A percentile compares a stretch with the other conserved stretches of the same genome.
phyloP scores from a whole-genome alignment of 2,329 filamentous ascomycete genomes.

The Aspergillus felis region DNA sequence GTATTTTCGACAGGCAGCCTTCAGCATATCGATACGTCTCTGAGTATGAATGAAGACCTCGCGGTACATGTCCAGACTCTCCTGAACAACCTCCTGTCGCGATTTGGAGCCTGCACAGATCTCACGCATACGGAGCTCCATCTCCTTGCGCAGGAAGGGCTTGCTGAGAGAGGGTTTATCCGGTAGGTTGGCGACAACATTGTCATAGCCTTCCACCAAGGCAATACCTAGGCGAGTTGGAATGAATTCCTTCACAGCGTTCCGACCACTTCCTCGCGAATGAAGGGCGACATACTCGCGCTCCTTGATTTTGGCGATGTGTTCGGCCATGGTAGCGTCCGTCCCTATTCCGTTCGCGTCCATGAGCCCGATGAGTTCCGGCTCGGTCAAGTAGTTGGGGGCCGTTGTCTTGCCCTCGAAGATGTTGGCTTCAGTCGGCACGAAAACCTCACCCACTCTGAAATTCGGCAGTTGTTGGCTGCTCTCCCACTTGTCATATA shows the following conservation, averaged over 20 bases:
- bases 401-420: slow-evolving; percentile 84
- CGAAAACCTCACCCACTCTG: slow-evolving; percentile 72
- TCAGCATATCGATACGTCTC: slow-evolving; percentile 65
- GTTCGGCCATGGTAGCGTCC: slow-evolving; percentile 98
- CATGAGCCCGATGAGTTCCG: slow-evolving; percentile 93
- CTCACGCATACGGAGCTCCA: slow-evolving; percentile 94
- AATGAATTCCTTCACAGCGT: slow-evolving; percentile 75
- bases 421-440: slow-evolving; percentile 84
- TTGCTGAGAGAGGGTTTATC: slow-evolving; percentile 72
- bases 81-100: slow-evolving; percentile 68
- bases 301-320: slow-evolving; percentile 93
- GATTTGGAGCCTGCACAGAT: slow-evolving; percentile 86
- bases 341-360: slow-evolving; percentile 98
- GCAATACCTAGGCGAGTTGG: slow-evolving; percentile 89
- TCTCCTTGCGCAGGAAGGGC: slow-evolving; percentile 93
- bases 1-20: slow-evolving; percentile 56
- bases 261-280: slow-evolving; percentile 47
- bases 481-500: slow-evolving; percentile 95
- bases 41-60: slow-evolving; percentile 80
- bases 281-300: slow-evolving; percentile 76
- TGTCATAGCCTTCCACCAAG: slow-evolving; percentile 89
- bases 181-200: slow-evolving; percentile 78
- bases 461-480: slow-evolving; percentile 79
- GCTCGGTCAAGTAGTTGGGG: slow-evolving; percentile 86
- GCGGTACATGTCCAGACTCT: slow-evolving; percentile 82